Percentiles rank a stretch among this genome's conserved stretches.
Evolutionary conservation across 148 eudicot species (phyloP).

Genomic region (Heliamphora exappendiculata): DNA sequence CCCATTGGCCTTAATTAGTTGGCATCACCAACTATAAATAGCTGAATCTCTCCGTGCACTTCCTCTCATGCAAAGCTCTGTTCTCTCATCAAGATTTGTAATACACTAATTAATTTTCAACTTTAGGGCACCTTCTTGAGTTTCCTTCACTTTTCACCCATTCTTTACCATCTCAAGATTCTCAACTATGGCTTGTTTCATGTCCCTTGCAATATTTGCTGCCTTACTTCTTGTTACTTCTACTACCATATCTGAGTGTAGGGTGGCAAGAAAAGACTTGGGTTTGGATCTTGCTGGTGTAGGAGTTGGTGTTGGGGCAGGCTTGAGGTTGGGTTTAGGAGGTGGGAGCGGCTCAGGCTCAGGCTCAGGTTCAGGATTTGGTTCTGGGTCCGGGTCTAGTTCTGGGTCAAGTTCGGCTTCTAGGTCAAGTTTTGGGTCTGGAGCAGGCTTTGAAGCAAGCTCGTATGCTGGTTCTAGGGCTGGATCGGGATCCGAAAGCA

Average conservation of each 20-base stretch:
- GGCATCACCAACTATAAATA: slow-evolving; percentile 17
- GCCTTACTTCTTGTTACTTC: slow-evolving; percentile 12
- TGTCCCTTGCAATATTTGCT: background rate
- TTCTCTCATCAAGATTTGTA: background rate
- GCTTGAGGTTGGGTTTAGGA: slow-evolving; percentile 35
- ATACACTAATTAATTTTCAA: too few relatives aligned
- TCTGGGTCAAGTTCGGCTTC: slow-evolving; percentile 27
- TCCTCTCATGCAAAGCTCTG: background rate
- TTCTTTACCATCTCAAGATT: too few relatives aligned
- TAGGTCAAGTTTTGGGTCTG: slow-evolving; percentile 5
- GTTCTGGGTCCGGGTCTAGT: slow-evolving; percentile 16
- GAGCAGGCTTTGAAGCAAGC: slow-evolving; percentile 12
- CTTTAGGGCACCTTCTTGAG: background rate
- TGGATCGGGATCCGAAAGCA: slow-evolving; percentile 7
- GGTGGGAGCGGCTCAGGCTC: slow-evolving; percentile 33
- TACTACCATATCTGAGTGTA: slow-evolving; percentile 27
- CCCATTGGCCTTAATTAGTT: too few relatives aligned
- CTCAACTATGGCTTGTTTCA: too few relatives aligned
- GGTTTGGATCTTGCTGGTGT: slow-evolving; percentile 61
- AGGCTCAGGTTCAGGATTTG: slow-evolving; percentile 30
- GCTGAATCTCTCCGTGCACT: background rate
- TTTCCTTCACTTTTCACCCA: background rate
- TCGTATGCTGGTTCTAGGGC: slow-evolving; percentile 15
- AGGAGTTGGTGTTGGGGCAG: slow-evolving; percentile 38
- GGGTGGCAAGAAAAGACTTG: slow-evolving; percentile 62